Evolutionary conservation across 495 filamentous ascomycete species (phyloP).

Genomic region (Tuber indicum): DNA sequence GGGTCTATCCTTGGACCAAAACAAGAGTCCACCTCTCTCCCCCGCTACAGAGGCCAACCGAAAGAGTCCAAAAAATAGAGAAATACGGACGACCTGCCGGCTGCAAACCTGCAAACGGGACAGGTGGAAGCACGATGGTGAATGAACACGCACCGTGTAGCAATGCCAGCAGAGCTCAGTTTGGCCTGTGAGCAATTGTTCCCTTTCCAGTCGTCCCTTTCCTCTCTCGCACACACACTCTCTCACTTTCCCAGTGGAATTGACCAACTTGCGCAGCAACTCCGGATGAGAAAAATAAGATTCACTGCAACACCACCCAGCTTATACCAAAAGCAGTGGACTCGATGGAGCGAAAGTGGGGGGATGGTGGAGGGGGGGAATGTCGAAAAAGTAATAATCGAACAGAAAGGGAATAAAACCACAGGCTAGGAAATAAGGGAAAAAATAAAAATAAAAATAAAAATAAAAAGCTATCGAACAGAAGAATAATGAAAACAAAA

Average conservation of each 20-base stretch:
- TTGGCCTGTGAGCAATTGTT: conserved; percentile 32
- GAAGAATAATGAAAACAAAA: no score
- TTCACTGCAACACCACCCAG: neutral
- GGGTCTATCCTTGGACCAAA: conserved; percentile 8
- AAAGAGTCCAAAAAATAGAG: neutral
- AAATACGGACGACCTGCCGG: neutral
- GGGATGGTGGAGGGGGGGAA: conserved; percentile 24
- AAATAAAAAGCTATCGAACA: no score
- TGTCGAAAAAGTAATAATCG: conserved; percentile 23
- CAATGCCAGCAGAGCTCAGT: conserved; percentile 40
- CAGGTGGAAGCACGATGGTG: conserved; percentile 31
- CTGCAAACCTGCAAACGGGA: conserved; percentile 28
- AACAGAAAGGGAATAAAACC: conserved; percentile 6
- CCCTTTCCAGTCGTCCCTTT: conserved; percentile 18
- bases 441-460: conserved; percentile 8
- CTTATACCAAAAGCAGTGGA: conserved; percentile 19
- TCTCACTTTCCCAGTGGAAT: conserved; percentile 3
- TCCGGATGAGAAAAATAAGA: conserved; percentile 18
- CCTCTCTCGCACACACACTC: neutral
- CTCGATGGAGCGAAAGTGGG: conserved; percentile 31
- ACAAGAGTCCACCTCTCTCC: neutral
- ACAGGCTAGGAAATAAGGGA: conserved; percentile 15
- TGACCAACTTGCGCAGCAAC: neutral
- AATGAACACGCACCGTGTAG: conserved; percentile 35
- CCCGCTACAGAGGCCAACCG: neutral